A percentile compares a stretch with the other conserved stretches of the same genome.
Conservation (phyloP, 352 stramenopile species). For the Globisporangium takayamanum region DNA sequence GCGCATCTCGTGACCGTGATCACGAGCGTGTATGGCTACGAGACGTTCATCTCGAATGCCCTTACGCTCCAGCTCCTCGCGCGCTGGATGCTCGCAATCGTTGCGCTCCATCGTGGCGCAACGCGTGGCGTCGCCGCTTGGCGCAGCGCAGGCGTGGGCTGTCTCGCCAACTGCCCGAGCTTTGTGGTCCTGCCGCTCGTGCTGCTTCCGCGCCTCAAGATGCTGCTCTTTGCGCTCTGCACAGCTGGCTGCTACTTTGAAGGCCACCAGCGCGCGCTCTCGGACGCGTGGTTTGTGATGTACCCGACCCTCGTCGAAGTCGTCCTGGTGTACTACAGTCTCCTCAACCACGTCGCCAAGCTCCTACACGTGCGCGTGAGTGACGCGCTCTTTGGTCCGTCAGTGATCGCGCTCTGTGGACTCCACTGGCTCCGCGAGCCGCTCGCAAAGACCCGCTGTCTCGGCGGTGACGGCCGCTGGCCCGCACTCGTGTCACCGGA, state of each 20-base stretch:
- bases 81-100: slow-evolving; percentile 9
- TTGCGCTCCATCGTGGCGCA: slow-evolving; percentile 3
- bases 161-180: slow-evolving; percentile 9
- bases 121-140: neutral
- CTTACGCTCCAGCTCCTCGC: slow-evolving; percentile 3
- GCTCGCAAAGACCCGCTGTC: neutral
- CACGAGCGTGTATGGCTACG: slow-evolving; percentile 6
- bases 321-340: slow-evolving; percentile 20
- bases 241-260: slow-evolving; percentile 18
- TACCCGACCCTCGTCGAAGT: slow-evolving; percentile 27
- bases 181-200: slow-evolving; percentile 14
- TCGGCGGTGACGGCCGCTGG: neutral
- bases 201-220: slow-evolving; percentile 17
- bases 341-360: slow-evolving; percentile 16
- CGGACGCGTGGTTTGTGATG: slow-evolving; percentile 25
- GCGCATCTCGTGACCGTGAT: neutral
- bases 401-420: slow-evolving; percentile 13
- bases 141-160: slow-evolving; percentile 3
- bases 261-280: slow-evolving; percentile 14
- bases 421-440: slow-evolving; percentile 11
- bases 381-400: slow-evolving; percentile 23
- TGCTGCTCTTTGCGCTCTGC: slow-evolving; percentile 22
- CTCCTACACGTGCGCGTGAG: slow-evolving; percentile 14
- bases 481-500: slow-evolving; percentile 3
- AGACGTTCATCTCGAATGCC: slow-evolving; percentile 11